Evolutionary conservation across 768 basidiomycete genomes (phyloP), one percentile per base, ranked within the genome.

Genomic region (Podaxis sp.): DNA sequence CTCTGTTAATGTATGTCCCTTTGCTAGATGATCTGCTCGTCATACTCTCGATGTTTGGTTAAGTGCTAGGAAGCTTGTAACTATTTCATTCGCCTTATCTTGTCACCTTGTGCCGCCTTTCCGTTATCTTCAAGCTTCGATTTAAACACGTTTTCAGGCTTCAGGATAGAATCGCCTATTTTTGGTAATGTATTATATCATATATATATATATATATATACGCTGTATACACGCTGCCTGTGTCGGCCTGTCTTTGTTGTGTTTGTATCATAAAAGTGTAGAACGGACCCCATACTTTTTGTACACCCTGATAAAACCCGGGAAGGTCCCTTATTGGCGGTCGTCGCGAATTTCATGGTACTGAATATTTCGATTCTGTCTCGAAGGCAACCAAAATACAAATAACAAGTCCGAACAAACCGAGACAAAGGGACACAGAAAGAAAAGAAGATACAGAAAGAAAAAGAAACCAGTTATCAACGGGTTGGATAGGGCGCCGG

Each of bases 11-110:
- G 43, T 52, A 43, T 33, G 33, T 62, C 19, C 17, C 7, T 27
- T 52, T 25, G 27, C 12, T 61, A 88, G 87, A 72, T 53, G 87
- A 89, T 66, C 70, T 89, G 29, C 71, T 80, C 25, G 75, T 79
- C 13, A 69, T 88, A 7, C 69, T 88, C 38, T 80, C 82, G 2
- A 85, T 79, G 79, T 87, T 85, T 66, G 81, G 80, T 2, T 72
- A 74, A 50, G 54, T 73, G 40, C 62, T 67, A 2, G 40, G 22
- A n/a, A 38, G 50, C 38, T 46, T 56, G 3, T 24, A 53, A 25
- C 25, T 15, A 36, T n/a, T 24, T 36, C 13, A 15, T 43, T n/a
- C n/a, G 41, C 19, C 17, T n/a, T 6, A 46, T 1, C 43, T 46
- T 46, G 12, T 46, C 43, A 6, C n/a, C 17, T 46, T n/a, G 6